Conservation (phyloP, 768 basidiomycete genomes). For the Termitomyces sp. region DNA sequence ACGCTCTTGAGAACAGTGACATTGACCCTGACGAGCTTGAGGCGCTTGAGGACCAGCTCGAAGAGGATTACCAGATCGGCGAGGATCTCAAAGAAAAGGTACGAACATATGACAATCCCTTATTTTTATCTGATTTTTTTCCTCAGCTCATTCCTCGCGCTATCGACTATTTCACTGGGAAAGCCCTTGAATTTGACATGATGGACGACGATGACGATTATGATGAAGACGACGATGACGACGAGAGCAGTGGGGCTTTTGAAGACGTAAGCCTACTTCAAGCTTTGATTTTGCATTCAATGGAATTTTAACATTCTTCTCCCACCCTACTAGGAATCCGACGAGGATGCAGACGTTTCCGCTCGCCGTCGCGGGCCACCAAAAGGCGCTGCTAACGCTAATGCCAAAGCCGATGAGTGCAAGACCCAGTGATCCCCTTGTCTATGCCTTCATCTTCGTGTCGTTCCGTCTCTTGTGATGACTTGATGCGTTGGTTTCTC, state of each 20-base stretch:
- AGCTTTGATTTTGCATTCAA: conserved; percentile 1
- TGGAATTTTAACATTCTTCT: conserved; percentile 6
- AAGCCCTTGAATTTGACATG: conserved; percentile 83
- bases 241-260: conserved; percentile 26
- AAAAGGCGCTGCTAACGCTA: conserved; percentile 44
- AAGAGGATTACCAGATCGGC: conserved; percentile 96
- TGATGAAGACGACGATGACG: conserved; percentile 55
- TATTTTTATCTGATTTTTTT: background rate
- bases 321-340: conserved; percentile 46
- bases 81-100: conserved; percentile 98
- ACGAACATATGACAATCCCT: conserved; percentile 9
- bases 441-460: background rate
- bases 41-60: conserved; percentile 88
- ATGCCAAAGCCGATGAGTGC: conserved; percentile 80
- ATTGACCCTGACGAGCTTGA: conserved; percentile 82
- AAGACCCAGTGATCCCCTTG: conserved; percentile 69
- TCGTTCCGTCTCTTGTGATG: background rate
- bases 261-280: conserved; percentile 40
- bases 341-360: conserved; percentile 63
- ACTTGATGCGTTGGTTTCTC: background rate
- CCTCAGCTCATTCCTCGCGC: conserved; percentile 87
- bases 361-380: conserved; percentile 52
- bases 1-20: conserved; percentile 62
- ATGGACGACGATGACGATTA: conserved; percentile 46
- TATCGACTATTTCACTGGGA: conserved; percentile 96